These are phyloP conservation scores for Podospora pseudocomata DNA, from an alignment of 495 filamentous ascomycete genomes.

Conservation along the genomic window DNA sequence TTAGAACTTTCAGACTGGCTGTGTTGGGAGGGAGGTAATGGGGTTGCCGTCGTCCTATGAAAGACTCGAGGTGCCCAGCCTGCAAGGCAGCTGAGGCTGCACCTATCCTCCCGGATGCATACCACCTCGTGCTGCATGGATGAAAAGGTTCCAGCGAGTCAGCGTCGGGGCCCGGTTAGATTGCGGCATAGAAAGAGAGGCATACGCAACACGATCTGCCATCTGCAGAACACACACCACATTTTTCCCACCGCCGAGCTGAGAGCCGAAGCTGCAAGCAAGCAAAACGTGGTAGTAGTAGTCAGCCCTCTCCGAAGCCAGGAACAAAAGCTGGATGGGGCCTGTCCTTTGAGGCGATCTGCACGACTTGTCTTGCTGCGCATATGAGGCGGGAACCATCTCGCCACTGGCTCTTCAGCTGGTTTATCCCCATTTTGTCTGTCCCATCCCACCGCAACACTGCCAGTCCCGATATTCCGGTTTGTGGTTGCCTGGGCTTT, in stretches of 20 bases:
- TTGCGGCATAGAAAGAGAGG: not conserved
- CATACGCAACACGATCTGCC: not conserved
- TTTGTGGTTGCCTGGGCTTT: not conserved
- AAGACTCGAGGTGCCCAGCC: not conserved
- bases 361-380: slow-evolving; percentile 11
- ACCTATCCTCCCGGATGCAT: not conserved
- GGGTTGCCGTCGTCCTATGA: not conserved
- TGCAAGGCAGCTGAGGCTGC: slow-evolving; percentile 1
- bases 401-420: slow-evolving; percentile 10
- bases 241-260: not conserved
- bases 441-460: not conserved
- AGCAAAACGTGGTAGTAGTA: not conserved
- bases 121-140: slow-evolving; percentile 2
- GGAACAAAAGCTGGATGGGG: slow-evolving; percentile 1
- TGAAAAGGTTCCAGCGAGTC: not conserved
- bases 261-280: not conserved
- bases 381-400: slow-evolving; percentile 13
- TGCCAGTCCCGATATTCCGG: not conserved
- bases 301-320: slow-evolving; percentile 3
- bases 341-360: slow-evolving; percentile 1
- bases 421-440: not conserved
- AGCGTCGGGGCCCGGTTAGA: slow-evolving; percentile 1
- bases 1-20: no score
- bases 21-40: not conserved
- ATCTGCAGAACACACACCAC: not conserved